Conservation (phyloP, 306 rosid genomes). For the Astragalus membranaceus region DNA sequence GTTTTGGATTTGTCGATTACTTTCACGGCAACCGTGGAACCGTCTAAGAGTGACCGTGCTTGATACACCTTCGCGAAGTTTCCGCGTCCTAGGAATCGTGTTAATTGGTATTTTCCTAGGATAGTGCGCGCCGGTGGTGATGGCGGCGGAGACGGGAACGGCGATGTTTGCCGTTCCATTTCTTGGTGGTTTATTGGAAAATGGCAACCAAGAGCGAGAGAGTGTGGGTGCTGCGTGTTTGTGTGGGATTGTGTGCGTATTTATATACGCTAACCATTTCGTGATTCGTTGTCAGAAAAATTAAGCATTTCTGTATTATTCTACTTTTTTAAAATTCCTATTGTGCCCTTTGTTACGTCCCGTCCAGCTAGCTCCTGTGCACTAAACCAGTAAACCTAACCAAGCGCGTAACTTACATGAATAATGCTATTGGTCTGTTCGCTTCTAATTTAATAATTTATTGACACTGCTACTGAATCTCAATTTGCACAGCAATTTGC, state of each 20-base stretch:
- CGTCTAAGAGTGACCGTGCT: constrained; percentile 49
- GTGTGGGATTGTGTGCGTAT: background rate
- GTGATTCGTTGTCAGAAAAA: background rate
- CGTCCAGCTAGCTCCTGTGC: background rate
- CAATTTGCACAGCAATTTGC: background rate
- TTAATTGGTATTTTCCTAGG: constrained; percentile 62
- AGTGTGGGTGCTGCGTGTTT: background rate
- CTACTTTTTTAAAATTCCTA: background rate
- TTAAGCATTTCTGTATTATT: background rate
- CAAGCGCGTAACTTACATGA: background rate
- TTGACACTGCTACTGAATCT: too few relatives aligned
- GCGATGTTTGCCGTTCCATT: constrained; percentile 44
- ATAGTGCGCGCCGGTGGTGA: constrained; percentile 26
- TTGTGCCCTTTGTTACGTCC: constrained; percentile 1
- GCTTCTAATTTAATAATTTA: too few relatives aligned
- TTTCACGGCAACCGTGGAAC: constrained; percentile 61
- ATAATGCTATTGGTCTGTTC: too few relatives aligned
- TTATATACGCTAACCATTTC: background rate
- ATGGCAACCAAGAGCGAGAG: background rate
- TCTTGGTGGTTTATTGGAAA: background rate
- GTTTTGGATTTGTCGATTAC: constrained; percentile 67
- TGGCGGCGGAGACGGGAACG: constrained; percentile 3
- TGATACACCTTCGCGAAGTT: constrained; percentile 86
- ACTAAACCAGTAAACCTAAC: too few relatives aligned
- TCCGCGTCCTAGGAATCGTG: constrained; percentile 68